These are phyloP conservation scores for Penstemon newberryi DNA, from an alignment of 257 asterid species.

Conservation along the genomic window DNA sequence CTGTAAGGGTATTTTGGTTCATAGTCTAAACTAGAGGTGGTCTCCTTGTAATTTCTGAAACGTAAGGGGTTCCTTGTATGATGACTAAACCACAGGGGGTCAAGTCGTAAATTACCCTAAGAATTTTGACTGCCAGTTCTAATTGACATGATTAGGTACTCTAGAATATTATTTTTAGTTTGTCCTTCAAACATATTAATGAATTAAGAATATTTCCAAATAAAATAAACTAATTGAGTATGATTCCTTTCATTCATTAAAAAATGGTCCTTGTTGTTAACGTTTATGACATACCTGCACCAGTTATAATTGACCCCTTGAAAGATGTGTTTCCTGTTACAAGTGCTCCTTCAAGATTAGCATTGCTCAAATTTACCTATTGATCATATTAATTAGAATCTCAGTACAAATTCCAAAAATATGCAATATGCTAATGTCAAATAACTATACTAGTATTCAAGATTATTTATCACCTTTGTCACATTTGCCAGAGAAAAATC, in stretches of 20 bases:
- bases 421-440: neutral
- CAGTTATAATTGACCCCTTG: conserved; percentile 73
- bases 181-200: too few species aligned
- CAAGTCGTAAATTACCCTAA: too few species aligned
- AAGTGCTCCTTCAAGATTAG: conserved; percentile 94
- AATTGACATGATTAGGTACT: too few species aligned
- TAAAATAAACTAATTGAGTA: neutral
- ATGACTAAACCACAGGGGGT: too few species aligned
- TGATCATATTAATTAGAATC: neutral
- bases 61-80: too few species aligned
- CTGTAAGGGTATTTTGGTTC: too few species aligned
- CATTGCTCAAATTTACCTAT: conserved; percentile 84
- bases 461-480: conserved; percentile 59
- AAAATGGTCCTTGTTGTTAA: neutral
- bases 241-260: neutral
- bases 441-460: neutral
- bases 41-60: too few species aligned
- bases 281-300: conserved; percentile 60
- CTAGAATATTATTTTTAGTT: too few species aligned
- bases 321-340: conserved; percentile 93
- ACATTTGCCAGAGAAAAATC: conserved; percentile 94
- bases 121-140: too few species aligned
- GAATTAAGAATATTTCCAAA: neutral
- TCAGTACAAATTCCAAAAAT: conserved; percentile 3
- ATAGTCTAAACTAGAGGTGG: too few species aligned